Evolutionary conservation across 495 filamentous ascomycete genomes (phyloP).

Genomic region (Xylaria acuta): DNA sequence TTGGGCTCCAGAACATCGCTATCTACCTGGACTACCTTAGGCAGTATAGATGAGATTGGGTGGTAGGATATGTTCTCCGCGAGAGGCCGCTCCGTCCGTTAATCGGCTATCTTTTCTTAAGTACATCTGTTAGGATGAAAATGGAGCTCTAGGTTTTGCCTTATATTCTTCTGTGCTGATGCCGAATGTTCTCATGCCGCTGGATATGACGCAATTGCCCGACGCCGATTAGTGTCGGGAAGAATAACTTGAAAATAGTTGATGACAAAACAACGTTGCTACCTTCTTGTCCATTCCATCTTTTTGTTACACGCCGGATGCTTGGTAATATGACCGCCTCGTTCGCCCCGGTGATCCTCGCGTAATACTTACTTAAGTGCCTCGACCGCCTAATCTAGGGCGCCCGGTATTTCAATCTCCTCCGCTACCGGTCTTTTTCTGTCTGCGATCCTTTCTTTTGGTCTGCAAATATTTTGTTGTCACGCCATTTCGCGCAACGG

Average conservation of each 20-base stretch:
- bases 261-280: conserved; percentile 22
- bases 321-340: conserved; percentile 13
- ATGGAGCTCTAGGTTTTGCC: not conserved
- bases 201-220: conserved; percentile 19
- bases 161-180: not conserved
- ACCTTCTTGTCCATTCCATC: conserved; percentile 1
- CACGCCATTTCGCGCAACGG: conserved; percentile 11
- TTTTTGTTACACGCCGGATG: conserved; percentile 12
- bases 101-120: not conserved
- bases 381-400: not conserved
- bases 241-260: not conserved
- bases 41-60: not conserved
- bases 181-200: conserved; percentile 14
- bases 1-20: not conserved
- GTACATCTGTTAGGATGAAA: not conserved
- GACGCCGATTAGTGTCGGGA: not conserved
- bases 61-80: not conserved
- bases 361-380: conserved; percentile 24
- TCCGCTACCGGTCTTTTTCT: not conserved
- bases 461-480: not conserved
- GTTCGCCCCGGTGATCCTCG: conserved; percentile 6
- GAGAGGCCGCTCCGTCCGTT: not conserved
- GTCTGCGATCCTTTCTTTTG: not conserved
- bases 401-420: conserved; percentile 5
- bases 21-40: not conserved